A percentile compares a stretch with the other conserved stretches of the same genome.
Evolutionary conservation across 2,329 filamentous ascomycete species (phyloP).

Genomic region (Ophiostoma ulmi): DNA sequence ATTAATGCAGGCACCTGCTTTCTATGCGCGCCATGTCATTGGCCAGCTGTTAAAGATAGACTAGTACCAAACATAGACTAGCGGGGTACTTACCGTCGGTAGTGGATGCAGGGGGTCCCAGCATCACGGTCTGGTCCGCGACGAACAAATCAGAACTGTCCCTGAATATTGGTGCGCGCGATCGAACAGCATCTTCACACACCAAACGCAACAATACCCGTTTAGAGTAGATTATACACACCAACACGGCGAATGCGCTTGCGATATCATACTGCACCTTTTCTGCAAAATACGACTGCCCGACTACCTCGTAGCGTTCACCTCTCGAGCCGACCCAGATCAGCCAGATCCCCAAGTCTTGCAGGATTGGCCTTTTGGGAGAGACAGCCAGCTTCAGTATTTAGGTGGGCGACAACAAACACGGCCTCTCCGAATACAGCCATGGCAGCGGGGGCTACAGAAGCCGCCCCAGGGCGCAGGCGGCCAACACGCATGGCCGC

Average conservation of each 20-base stretch:
- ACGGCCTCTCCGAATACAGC: neutral
- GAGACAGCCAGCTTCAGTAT: neutral
- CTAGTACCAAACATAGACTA: conserved; percentile 10
- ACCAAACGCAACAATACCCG: neutral
- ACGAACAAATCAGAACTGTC: conserved; percentile 18
- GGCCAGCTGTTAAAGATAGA: neutral
- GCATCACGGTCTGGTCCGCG: conserved; percentile 19
- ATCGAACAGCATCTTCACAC: neutral
- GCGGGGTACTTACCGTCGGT: neutral
- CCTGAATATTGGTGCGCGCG: neutral
- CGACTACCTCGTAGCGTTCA: neutral
- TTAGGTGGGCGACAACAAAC: neutral
- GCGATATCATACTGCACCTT: neutral
- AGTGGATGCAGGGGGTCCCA: conserved; percentile 18
- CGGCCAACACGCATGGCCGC: conserved; percentile 24
- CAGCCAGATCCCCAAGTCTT: neutral
- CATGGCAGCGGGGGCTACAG: conserved; percentile 4
- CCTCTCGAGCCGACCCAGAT: neutral
- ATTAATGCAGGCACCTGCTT: neutral
- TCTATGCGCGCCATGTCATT: conserved; percentile 3
- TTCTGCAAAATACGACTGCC: neutral
- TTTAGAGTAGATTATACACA: neutral
- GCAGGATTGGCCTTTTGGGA: neutral
- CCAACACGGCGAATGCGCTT: neutral
- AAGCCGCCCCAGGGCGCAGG: conserved; percentile 11